Evolutionary conservation across 2,329 filamentous ascomycete species (phyloP), one percentile per base, ranked within the genome.

Genomic region (Aspergillus amoenus): DNA sequence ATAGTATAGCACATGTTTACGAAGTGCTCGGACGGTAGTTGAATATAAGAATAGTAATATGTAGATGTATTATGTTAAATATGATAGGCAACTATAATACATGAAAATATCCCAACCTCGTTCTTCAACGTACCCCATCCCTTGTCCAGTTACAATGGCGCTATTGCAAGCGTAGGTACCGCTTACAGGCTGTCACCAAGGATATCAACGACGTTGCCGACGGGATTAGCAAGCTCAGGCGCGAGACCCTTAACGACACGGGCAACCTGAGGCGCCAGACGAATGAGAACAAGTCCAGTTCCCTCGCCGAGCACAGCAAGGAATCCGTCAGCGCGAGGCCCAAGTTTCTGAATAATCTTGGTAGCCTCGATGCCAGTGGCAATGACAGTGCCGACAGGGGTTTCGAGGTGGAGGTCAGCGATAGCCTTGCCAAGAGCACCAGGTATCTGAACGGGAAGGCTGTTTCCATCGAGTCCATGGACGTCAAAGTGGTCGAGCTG

Each of bases 11-110:
- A 15, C 34, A 37, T n/a, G 15, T 13, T n/a, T 8, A 37, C 8
- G 44, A 15, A 37, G 21, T 18, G 30, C 21, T 27, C 15, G 13
- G 34, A n/a, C 15, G 34, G 34, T 5, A 45, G 21, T n/a, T 43
- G 39, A 17, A 46, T 17, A 2, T n/a, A 46, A 46, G 5, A 22
- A 22, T 12, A 44, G 27, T 11, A 48, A 12, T 27, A 39, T 39
- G 18, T 39, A 9, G 9, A 34, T 55, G 39, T 55, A 50, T 55
- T 55, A 55, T 48, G 42, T 42, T 55, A 55, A 48, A 47, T 13
- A 42, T 41, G 34, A 46, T 40, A 52, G 21, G 24, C 44, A 46
- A 52, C 49, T 52, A 52, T 52, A 53, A 57, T 57, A 53, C 55
- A 57, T 52, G 49, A 53, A 57, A 27, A 27, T 57, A 32, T 40